Conservation (phyloP, 202 grass and related monocot genomes). For the Zizania palustris region DNA sequence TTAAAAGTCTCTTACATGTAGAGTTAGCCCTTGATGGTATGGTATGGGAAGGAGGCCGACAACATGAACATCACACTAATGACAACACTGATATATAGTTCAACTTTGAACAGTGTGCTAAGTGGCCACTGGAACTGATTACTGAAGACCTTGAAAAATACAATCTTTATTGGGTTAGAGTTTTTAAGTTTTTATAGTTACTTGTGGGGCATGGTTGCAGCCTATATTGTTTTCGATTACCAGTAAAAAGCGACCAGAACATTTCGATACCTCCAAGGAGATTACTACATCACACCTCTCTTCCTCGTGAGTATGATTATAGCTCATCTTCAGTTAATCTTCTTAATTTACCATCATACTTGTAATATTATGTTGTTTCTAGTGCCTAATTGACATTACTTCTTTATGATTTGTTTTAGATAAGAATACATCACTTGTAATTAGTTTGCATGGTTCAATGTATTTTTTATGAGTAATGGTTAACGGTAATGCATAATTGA, state of each 20-base stretch:
- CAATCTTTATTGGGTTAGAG: neutral
- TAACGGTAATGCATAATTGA: no score
- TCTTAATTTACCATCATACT: neutral
- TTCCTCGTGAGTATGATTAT: slow-evolving; percentile 70
- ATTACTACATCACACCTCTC: slow-evolving; percentile 87
- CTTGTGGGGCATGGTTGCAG: slow-evolving; percentile 47
- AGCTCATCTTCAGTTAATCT: neutral
- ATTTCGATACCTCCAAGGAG: slow-evolving; percentile 85
- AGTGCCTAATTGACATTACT: slow-evolving; percentile 7
- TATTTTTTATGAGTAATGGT: no score
- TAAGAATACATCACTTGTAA: no score
- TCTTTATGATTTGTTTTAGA: no score
- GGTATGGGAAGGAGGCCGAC: slow-evolving; percentile 60
- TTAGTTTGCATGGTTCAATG: no score
- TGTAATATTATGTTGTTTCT: slow-evolving; percentile 8
- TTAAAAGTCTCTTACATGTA: neutral
- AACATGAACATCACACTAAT: slow-evolving; percentile 74
- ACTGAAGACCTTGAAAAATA: neutral
- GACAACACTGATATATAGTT: neutral
- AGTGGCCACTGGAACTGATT: neutral
- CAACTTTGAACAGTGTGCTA: neutral
- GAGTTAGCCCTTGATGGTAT: slow-evolving; percentile 9
- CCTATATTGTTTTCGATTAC: slow-evolving; percentile 95
- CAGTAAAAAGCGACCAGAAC: slow-evolving; percentile 85
- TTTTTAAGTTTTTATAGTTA: slow-evolving; percentile 23